Conservation (phyloP, 164 flowering plant species). For the Magnolia kwangsiensis region DNA sequence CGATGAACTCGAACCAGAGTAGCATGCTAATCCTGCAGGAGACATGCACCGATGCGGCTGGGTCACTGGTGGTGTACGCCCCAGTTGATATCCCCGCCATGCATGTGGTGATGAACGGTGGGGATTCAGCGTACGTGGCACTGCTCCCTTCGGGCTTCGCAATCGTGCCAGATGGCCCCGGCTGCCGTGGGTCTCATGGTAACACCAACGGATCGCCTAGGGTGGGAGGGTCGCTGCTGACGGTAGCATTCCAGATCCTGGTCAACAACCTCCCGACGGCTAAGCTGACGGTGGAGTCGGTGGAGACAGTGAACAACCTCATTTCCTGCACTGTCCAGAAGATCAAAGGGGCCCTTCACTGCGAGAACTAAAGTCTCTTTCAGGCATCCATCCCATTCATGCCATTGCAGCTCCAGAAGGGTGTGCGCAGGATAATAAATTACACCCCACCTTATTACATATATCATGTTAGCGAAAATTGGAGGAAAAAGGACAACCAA, state of each 20-base stretch:
- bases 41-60: constrained; percentile 83
- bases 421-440: not conserved
- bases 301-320: constrained; percentile 92
- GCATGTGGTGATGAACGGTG: constrained; percentile 97
- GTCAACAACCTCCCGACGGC: constrained; percentile 92
- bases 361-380: constrained; percentile 43
- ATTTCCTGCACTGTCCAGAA: constrained; percentile 96
- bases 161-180: constrained; percentile 77
- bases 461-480: not conserved
- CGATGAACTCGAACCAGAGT: constrained; percentile 79
- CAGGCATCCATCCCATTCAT: not conserved
- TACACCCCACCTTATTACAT: not conserved
- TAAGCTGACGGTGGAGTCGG: constrained; percentile 92
- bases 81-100: constrained; percentile 97
- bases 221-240: constrained; percentile 73
- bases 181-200: constrained; percentile 21
- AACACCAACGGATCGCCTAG: constrained; percentile 11
- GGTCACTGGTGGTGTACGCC: constrained; percentile 94
- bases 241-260: constrained; percentile 91
- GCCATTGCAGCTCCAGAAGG: not conserved
- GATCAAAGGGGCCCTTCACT: constrained; percentile 86
- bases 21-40: constrained; percentile 94
- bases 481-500: not conserved
- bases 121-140: constrained; percentile 92
- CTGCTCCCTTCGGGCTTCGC: constrained; percentile 91